A percentile compares a stretch with the other conserved stretches of the same genome.
Evolutionary conservation across 257 asterid genomes (phyloP).

Genomic region (Coffea eugenioides): DNA sequence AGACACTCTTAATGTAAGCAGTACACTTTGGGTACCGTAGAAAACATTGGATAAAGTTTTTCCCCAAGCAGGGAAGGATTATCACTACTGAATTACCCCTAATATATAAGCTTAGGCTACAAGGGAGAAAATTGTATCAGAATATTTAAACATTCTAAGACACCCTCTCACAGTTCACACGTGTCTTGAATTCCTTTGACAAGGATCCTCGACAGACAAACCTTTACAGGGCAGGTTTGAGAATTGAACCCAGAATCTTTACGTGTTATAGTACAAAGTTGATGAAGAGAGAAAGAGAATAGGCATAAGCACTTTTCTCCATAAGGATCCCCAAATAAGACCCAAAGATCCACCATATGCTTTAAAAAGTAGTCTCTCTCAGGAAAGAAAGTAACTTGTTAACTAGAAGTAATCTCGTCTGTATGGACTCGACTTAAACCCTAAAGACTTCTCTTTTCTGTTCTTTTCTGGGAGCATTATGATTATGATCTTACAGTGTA

Average conservation of each 20-base stretch:
- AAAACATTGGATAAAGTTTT: neutral
- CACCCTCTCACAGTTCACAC: neutral
- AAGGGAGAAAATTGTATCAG: neutral
- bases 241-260: neutral
- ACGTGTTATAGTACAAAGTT: neutral
- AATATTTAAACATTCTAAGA: too few relatives aligned
- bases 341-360: neutral
- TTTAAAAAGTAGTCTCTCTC: neutral
- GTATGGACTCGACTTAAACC: neutral
- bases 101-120: neutral
- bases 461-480: neutral
- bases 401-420: neutral
- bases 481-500: slow-evolving; percentile 61
- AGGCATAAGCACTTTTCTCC: neutral
- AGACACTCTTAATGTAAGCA: neutral
- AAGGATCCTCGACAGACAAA: neutral
- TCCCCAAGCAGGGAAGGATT: neutral
- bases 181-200: neutral
- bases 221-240: neutral
- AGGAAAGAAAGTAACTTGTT: neutral
- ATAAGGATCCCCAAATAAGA: neutral
- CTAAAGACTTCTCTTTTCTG: neutral
- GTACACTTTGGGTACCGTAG: neutral
- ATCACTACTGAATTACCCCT: neutral
- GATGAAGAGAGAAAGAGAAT: neutral